A percentile compares a stretch with the other conserved stretches of the same genome.
Conservation (phyloP, 345 rosid genomes). For the Moringa oleifera region DNA sequence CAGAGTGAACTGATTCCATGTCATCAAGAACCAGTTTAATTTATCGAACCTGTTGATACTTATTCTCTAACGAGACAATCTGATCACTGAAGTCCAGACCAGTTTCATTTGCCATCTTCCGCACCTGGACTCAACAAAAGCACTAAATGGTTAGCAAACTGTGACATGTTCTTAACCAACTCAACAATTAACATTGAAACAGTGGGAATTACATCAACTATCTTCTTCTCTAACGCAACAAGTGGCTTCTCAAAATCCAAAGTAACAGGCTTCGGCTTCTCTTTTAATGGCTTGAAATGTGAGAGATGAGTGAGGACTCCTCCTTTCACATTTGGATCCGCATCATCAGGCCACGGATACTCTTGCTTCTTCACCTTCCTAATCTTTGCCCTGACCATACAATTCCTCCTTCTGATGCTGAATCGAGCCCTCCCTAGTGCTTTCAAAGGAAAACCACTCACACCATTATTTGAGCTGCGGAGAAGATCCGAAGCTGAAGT, state of each 20-base stretch:
- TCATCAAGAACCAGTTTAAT: slow-evolving; percentile 1
- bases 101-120: slow-evolving; percentile 87
- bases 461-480: slow-evolving; percentile 55
- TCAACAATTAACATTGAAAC: slow-evolving; percentile 5
- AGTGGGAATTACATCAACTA: slow-evolving; percentile 49
- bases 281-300: slow-evolving; percentile 68
- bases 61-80: slow-evolving; percentile 68
- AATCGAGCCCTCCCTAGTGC: slow-evolving; percentile 44
- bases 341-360: slow-evolving; percentile 88
- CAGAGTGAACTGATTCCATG: not conserved
- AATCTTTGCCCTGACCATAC: slow-evolving; percentile 42
- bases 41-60: slow-evolving; percentile 66
- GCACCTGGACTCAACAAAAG: slow-evolving; percentile 52
- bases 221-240: slow-evolving; percentile 74
- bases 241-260: slow-evolving; percentile 93
- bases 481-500: slow-evolving; percentile 71
- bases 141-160: slow-evolving; percentile 5
- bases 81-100: slow-evolving; percentile 92
- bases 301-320: slow-evolving; percentile 80
- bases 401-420: slow-evolving; percentile 23
- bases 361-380: slow-evolving; percentile 88
- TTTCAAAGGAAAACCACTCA: slow-evolving; percentile 53
- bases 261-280: slow-evolving; percentile 69
- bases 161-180: not conserved
- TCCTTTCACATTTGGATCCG: slow-evolving; percentile 91